Evolutionary conservation across 768 basidiomycete species (phyloP).

Genomic region (Pleurotus pulmonarius): DNA sequence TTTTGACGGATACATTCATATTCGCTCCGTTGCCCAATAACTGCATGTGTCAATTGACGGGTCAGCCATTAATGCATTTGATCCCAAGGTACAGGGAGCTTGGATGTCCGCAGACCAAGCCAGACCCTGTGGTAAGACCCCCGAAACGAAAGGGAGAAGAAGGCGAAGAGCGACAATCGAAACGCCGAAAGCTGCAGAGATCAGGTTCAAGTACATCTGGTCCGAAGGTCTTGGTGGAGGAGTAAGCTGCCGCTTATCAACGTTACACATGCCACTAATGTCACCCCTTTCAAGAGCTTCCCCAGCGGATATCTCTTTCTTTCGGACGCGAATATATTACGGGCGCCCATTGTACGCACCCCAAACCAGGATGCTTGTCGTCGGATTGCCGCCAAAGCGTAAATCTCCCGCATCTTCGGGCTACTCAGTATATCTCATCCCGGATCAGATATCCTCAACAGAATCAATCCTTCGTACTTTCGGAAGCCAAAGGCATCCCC

Average conservation of each 20-base stretch:
- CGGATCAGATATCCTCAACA: slow-evolving; percentile 60
- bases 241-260: background rate
- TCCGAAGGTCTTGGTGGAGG: background rate
- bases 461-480: slow-evolving; percentile 41
- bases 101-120: background rate
- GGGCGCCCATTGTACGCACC: slow-evolving; percentile 53
- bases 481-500: slow-evolving; percentile 23
- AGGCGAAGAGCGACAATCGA: slow-evolving; percentile 18
- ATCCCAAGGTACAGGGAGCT: slow-evolving; percentile 20
- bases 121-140: background rate
- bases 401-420: slow-evolving; percentile 15
- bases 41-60: slow-evolving; percentile 82
- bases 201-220: background rate
- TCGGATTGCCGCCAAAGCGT: slow-evolving; percentile 74
- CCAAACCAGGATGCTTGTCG: slow-evolving; percentile 42
- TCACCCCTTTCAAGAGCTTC: slow-evolving; percentile 27
- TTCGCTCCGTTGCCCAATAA: slow-evolving; percentile 80
- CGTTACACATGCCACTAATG: background rate
- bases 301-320: slow-evolving; percentile 48
- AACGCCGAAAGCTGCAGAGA: slow-evolving; percentile 25
- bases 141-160: slow-evolving; percentile 11
- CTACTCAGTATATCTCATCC: background rate
- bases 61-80: slow-evolving; percentile 54
- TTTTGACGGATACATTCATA: slow-evolving; percentile 71
- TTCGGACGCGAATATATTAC: slow-evolving; percentile 65